phyloP scores from a whole-genome alignment of 805 yeast species.

The Saccharomycopsis sp. region DNA sequence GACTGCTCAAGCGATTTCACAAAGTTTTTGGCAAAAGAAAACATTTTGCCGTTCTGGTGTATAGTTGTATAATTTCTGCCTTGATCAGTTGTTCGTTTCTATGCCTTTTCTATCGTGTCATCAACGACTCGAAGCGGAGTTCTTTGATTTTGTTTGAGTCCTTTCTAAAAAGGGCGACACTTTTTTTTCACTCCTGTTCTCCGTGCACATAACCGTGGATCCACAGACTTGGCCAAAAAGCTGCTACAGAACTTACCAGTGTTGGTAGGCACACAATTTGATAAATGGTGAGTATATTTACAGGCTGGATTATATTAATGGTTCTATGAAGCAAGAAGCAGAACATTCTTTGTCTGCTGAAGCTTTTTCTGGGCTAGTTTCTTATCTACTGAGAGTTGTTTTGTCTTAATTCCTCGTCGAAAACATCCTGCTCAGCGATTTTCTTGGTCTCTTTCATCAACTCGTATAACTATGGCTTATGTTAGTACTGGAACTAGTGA shows the following conservation, averaged over 20 bases:
- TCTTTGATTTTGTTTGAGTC: not conserved
- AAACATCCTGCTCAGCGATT: slow-evolving; percentile 16
- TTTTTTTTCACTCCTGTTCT: not conserved
- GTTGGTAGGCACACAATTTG: too few relatives aligned
- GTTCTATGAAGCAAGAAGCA: not conserved
- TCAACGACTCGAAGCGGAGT: too few relatives aligned
- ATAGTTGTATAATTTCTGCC: too few relatives aligned
- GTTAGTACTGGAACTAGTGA: slow-evolving; percentile 3
- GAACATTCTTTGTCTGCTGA: too few relatives aligned
- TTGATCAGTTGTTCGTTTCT: too few relatives aligned
- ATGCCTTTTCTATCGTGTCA: too few relatives aligned
- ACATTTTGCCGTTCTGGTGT: too few relatives aligned
- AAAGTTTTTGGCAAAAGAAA: slow-evolving; percentile 54
- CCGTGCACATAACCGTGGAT: not conserved
- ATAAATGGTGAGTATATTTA: too few relatives aligned
- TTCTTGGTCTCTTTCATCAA: slow-evolving; percentile 65
- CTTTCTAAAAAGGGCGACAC: too few relatives aligned
- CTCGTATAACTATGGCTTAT: slow-evolving; percentile 42
- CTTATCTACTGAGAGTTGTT: not conserved
- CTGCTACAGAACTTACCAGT: not conserved
- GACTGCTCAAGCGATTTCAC: slow-evolving; percentile 49
- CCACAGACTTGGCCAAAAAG: not conserved
- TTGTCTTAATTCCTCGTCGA: not conserved
- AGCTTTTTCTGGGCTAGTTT: too few relatives aligned
- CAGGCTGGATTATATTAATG: not conserved